phyloP scores from a whole-genome alignment of 306 rosid species.

The Hippophae rhamnoides region DNA sequence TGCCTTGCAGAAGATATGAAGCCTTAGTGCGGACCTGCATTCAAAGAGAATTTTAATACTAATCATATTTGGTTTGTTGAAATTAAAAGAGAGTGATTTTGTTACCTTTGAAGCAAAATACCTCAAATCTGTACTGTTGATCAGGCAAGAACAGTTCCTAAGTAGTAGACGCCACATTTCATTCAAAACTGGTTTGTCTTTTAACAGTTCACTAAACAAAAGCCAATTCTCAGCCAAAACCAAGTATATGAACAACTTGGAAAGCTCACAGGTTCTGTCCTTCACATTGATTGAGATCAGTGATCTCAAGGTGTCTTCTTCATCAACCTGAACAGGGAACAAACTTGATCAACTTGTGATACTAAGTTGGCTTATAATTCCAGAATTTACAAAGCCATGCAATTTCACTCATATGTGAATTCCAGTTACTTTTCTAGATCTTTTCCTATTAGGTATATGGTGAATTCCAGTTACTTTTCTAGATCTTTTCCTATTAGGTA shows the following conservation, averaged over 20 bases:
- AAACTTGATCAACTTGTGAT: slow-evolving; percentile 5
- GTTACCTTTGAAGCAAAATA: slow-evolving; percentile 69
- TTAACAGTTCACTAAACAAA: slow-evolving; percentile 28
- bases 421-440: background rate
- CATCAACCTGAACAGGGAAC: slow-evolving; percentile 41
- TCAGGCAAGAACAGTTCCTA: slow-evolving; percentile 58
- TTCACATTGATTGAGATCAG: slow-evolving; percentile 48
- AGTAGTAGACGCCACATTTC: slow-evolving; percentile 61
- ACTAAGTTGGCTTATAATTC: background rate
- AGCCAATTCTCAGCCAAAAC: slow-evolving; percentile 79
- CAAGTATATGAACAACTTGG: slow-evolving; percentile 62
- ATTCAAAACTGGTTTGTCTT: slow-evolving; percentile 32
- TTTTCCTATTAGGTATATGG: background rate
- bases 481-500: background rate
- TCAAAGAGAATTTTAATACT: slow-evolving; percentile 4
- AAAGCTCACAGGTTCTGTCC: slow-evolving; percentile 59
- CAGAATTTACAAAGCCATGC: background rate
- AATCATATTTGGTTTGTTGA: slow-evolving; percentile 10
- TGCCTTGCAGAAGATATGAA: slow-evolving; percentile 64
- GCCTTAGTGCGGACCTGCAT: slow-evolving; percentile 83
- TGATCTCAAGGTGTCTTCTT: slow-evolving; percentile 47
- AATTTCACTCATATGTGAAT: background rate
- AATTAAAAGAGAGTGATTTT: slow-evolving; percentile 16
- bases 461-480: too few species aligned
- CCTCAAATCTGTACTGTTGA: slow-evolving; percentile 70